Evolutionary conservation across 2,329 filamentous ascomycete genomes (phyloP), one percentile per base, ranked within the genome.

Genomic region (Davidsoniella neocaledoniae): DNA sequence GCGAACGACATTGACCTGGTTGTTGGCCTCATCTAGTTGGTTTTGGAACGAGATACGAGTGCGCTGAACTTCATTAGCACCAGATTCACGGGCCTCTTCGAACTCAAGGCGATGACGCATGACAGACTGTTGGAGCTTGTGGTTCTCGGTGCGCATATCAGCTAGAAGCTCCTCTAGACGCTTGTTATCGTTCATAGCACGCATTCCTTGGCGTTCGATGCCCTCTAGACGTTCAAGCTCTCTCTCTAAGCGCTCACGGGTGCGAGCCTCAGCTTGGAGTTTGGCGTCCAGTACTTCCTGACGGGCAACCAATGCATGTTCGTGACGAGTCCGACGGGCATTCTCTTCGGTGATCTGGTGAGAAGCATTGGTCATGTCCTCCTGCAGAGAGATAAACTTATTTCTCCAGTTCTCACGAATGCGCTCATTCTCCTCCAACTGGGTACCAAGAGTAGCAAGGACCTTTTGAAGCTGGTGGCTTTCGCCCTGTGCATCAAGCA

Each of bases 341-440:
- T 88, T 90, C 60, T 96, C 88, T 58, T 84, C 79, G 19, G 83
- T 79, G 54, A 95, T 79, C 54, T 94, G 82, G 43, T 78, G 77
- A 48, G 85, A 81, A 45, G 86, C 84, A 50, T 71, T 71, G 29
- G 79, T 76, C 81, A 96, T 90, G 57, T 95, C 86, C 55, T 86
- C 77, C 64, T 96, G 88, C 38, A 98, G 70, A 53, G 79, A 79
- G 57, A 90, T 77, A 59, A 95, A 83, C 64, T 91, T 94, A 61
- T 72, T 71, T 56, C 86, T 81, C 76, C 93, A 88, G 54, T 74
- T 79, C 61, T 94, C 86, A 52, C 87, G 81, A 53, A 93, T 76
- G 55, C 82, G 79, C 59, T 88, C 79, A 59, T 86, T 90, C 66
- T 94, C 88, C 59, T 91, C 81, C 40, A 91, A 76, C 60, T 94